phyloP scores from a whole-genome alignment of 768 basidiomycete genomes.

The Paxillus ammoniavirescens region DNA sequence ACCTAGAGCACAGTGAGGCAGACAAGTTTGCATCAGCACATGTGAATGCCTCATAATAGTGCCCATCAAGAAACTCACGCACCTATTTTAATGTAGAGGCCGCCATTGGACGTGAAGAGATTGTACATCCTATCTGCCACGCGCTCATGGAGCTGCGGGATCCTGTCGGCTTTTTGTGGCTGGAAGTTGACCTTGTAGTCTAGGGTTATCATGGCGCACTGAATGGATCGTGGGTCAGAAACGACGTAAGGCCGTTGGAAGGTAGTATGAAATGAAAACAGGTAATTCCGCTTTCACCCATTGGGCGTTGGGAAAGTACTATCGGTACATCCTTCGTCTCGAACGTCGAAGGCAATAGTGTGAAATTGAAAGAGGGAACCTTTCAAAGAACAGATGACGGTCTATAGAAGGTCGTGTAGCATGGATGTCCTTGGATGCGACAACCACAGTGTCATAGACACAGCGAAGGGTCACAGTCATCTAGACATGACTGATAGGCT shows the following conservation, averaged over 20 bases:
- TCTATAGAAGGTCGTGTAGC: too few relatives aligned
- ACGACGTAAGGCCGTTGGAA: background rate
- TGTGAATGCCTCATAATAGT: background rate
- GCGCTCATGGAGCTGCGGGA: slow-evolving; percentile 81
- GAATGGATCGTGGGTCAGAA: slow-evolving; percentile 3
- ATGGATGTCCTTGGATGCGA: too few relatives aligned
- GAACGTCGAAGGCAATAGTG: background rate
- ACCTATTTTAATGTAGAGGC: slow-evolving; percentile 85
- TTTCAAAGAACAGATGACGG: too few relatives aligned
- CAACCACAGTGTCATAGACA: too few relatives aligned
- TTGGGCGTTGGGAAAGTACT: background rate
- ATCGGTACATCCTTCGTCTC: background rate
- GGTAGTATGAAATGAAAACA: background rate
- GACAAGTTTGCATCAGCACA: background rate
- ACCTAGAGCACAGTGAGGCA: slow-evolving; percentile 32
- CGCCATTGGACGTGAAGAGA: slow-evolving; percentile 79
- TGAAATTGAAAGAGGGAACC: too few relatives aligned
- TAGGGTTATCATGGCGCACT: slow-evolving; percentile 69
- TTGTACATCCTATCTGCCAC: slow-evolving; percentile 76
- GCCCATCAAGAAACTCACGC: slow-evolving; percentile 16
- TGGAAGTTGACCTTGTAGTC: slow-evolving; percentile 91
- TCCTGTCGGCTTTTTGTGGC: slow-evolving; percentile 64
- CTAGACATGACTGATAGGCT: too few relatives aligned
- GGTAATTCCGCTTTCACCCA: background rate
- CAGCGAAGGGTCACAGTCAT: too few relatives aligned